Conservation (phyloP, 2,329 filamentous ascomycete species). For the Monosporascus sp. region DNA sequence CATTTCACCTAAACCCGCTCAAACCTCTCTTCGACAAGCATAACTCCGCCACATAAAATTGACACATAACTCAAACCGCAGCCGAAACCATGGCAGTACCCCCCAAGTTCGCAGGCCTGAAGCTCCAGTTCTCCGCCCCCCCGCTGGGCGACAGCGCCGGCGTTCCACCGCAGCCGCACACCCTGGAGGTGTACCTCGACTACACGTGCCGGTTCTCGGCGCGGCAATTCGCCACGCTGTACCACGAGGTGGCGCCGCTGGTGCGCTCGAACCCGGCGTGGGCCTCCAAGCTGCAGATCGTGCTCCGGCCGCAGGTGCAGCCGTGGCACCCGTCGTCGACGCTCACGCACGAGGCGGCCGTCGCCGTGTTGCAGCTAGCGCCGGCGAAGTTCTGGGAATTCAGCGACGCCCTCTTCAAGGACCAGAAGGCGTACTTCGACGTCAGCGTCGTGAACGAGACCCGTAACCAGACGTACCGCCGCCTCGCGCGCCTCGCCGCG, state of each 20-base stretch:
- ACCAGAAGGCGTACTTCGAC: slow-evolving; percentile 79
- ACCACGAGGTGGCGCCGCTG: slow-evolving; percentile 57
- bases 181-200: slow-evolving; percentile 69
- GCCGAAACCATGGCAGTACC: slow-evolving; percentile 61
- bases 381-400: slow-evolving; percentile 77
- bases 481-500: slow-evolving; percentile 69
- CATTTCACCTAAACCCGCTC: too few species aligned
- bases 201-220: slow-evolving; percentile 78
- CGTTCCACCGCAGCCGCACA: slow-evolving; percentile 46
- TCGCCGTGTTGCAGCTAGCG: slow-evolving; percentile 69
- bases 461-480: slow-evolving; percentile 76
- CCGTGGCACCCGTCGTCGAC: slow-evolving; percentile 91
- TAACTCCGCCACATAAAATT: too few species aligned
- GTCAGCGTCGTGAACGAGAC: slow-evolving; percentile 77
- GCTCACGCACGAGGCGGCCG: slow-evolving; percentile 73
- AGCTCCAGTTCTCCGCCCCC: slow-evolving; percentile 46
- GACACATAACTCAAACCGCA: neutral
- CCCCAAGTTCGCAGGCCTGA: slow-evolving; percentile 71
- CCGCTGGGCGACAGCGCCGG: slow-evolving; percentile 28
- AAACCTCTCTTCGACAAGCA: neutral
- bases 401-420: slow-evolving; percentile 57
- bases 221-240: slow-evolving; percentile 71
- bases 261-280: slow-evolving; percentile 56
- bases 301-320: slow-evolving; percentile 90
- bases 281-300: slow-evolving; percentile 57